Evolutionary conservation across 108 stramenopile species (phyloP).

Genomic region (Nannochloropsis gaditana): DNA sequence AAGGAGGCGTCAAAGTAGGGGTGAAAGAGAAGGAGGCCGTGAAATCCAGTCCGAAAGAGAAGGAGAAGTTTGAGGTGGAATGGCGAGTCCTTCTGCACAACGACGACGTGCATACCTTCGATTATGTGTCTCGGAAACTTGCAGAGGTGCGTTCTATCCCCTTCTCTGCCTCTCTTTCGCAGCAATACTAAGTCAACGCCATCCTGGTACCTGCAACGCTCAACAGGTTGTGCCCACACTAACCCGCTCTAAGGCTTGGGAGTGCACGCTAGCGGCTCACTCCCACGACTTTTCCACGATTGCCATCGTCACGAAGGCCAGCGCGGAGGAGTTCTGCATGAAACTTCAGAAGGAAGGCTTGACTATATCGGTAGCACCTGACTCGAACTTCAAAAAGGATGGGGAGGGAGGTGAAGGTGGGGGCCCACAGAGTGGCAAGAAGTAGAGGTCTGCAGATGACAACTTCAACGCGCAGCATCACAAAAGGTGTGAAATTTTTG

Average conservation of each 20-base stretch:
- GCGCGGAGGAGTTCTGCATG: slow-evolving; percentile 59
- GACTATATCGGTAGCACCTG: slow-evolving; percentile 79
- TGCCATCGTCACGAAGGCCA: slow-evolving; percentile 74
- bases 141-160: slow-evolving; percentile 49
- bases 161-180: not conserved
- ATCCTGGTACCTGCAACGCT: not conserved
- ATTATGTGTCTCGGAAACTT: slow-evolving; percentile 76
- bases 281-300: slow-evolving; percentile 77
- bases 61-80: slow-evolving; percentile 19
- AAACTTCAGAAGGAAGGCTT: slow-evolving; percentile 56
- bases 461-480: no score
- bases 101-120: slow-evolving; percentile 85
- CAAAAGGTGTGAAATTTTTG: no score
- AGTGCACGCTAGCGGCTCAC: slow-evolving; percentile 76
- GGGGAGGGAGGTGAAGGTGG: slow-evolving; percentile 8
- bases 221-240: not conserved
- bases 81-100: slow-evolving; percentile 87
- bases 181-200: not conserved
- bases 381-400: slow-evolving; percentile 65
- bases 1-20: not conserved
- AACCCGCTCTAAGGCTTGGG: slow-evolving; percentile 65
- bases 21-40: not conserved
- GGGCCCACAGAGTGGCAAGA: not conserved
- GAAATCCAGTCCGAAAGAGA: not conserved
- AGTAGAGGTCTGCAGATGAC: not conserved